A percentile compares a stretch with the other conserved stretches of the same genome.
phyloP scores from a whole-genome alignment of 768 basidiomycete genomes.

The Podaxis sp. region DNA sequence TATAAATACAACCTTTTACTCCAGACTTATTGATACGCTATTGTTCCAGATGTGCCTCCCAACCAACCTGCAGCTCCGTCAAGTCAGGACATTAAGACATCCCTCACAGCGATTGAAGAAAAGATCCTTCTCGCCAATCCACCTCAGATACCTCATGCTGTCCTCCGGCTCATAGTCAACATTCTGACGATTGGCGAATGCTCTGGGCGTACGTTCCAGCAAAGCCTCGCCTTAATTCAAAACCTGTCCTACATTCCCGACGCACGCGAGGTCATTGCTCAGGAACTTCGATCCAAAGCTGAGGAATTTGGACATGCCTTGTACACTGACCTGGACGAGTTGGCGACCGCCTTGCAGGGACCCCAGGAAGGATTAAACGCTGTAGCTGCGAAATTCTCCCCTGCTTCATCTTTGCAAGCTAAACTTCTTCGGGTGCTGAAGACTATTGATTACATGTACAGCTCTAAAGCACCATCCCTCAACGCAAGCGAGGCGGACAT shows the following conservation, averaged over 20 bases:
- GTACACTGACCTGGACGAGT: constrained; percentile 71
- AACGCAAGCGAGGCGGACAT: constrained; percentile 41
- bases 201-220: constrained; percentile 92
- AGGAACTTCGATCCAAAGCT: constrained; percentile 81
- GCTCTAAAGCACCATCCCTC: constrained; percentile 44
- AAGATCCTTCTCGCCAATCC: constrained; percentile 59
- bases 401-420: constrained; percentile 93
- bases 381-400: constrained; percentile 86
- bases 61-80: background rate
- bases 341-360: constrained; percentile 58
- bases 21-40: background rate
- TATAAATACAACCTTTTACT: background rate
- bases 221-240: constrained; percentile 88
- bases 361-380: constrained; percentile 56
- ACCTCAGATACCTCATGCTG: constrained; percentile 80
- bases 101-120: constrained; percentile 38
- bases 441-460: constrained; percentile 96
- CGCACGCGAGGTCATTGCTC: constrained; percentile 83
- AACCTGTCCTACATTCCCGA: constrained; percentile 87
- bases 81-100: constrained; percentile 18
- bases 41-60: background rate
- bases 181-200: constrained; percentile 98
- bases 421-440: constrained; percentile 93
- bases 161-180: constrained; percentile 92
- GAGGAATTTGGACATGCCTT: constrained; percentile 83